Conservation (phyloP, 1,284 basidiomycete genomes). For the Dichomitus squalens region DNA sequence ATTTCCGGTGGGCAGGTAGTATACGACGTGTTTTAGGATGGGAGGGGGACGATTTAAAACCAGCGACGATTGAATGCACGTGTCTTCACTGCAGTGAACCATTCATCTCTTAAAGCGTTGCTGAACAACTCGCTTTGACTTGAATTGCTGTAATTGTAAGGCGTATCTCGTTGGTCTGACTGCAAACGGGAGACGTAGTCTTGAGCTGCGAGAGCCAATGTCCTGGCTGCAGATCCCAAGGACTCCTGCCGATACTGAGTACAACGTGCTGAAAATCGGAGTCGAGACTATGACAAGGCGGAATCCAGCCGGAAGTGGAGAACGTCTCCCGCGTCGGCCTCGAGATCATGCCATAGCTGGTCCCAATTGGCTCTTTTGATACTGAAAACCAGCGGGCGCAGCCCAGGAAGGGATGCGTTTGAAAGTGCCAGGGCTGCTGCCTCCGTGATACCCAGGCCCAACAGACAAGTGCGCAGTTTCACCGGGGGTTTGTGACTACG, state of each 20-base stretch:
- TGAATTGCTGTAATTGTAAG: too few relatives aligned
- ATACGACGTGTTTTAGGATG: too few relatives aligned
- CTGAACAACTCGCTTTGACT: too few relatives aligned
- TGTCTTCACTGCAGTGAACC: too few relatives aligned
- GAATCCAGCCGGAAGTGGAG: not conserved
- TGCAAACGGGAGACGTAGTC: too few relatives aligned
- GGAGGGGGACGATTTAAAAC: too few relatives aligned
- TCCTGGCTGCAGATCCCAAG: not conserved
- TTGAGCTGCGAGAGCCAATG: too few relatives aligned
- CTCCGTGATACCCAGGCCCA: slow-evolving; percentile 20
- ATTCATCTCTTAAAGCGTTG: too few relatives aligned
- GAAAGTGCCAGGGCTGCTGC: not conserved
- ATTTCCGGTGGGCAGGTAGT: too few relatives aligned
- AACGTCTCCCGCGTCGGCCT: not conserved
- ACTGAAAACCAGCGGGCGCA: not conserved
- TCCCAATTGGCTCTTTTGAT: not conserved
- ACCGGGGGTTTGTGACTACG: slow-evolving; percentile 13
- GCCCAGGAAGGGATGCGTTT: not conserved
- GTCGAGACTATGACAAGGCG: not conserved
- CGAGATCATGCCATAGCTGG: not conserved
- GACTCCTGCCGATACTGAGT: not conserved
- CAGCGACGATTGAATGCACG: too few relatives aligned
- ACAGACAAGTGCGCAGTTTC: slow-evolving; percentile 24
- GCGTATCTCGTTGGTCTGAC: too few relatives aligned
- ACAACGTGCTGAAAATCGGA: not conserved